Evolutionary conservation across 2,329 filamentous ascomycete genomes (phyloP).

Genomic region (Aspergillus unguis): DNA sequence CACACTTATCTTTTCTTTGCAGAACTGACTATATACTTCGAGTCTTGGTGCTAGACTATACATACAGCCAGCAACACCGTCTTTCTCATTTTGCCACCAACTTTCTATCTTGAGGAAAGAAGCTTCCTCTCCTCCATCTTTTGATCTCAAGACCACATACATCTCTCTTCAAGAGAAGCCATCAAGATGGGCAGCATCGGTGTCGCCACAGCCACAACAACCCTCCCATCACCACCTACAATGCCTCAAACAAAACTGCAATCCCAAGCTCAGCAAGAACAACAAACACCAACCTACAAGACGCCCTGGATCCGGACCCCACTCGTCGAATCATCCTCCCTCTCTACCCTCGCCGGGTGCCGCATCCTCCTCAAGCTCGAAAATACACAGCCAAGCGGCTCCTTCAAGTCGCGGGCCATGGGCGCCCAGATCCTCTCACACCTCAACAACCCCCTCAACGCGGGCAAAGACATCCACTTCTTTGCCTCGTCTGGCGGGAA

Average conservation of each 20-base stretch:
- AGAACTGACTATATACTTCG: neutral
- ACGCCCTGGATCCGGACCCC: slow-evolving; percentile 70
- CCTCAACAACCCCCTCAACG: slow-evolving; percentile 40
- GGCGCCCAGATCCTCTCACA: slow-evolving; percentile 65
- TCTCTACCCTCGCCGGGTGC: slow-evolving; percentile 70
- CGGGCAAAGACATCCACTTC: slow-evolving; percentile 59
- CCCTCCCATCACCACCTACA: slow-evolving; percentile 19
- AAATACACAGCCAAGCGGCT: slow-evolving; percentile 77
- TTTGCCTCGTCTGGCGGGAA: slow-evolving; percentile 80
- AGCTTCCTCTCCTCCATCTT: no score
- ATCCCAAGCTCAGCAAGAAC: neutral
- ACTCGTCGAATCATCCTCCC: slow-evolving; percentile 61
- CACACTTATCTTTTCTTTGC: neutral
- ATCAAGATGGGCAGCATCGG: slow-evolving; percentile 37
- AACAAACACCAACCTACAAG: slow-evolving; percentile 19
- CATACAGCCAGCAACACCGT: neutral
- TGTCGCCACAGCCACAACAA: slow-evolving; percentile 21
- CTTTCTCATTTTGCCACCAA: neutral
- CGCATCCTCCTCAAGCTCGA: slow-evolving; percentile 83
- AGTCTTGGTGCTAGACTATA: neutral
- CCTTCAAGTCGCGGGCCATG: slow-evolving; percentile 78
- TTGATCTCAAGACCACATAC: no score
- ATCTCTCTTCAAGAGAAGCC: neutral
- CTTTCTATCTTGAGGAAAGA: no score
- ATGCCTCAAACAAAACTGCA: slow-evolving; percentile 3